These are phyloP conservation scores for Sugiyamaella sp. DNA, from an alignment of 1,139 yeast species.

Conservation along the genomic window DNA sequence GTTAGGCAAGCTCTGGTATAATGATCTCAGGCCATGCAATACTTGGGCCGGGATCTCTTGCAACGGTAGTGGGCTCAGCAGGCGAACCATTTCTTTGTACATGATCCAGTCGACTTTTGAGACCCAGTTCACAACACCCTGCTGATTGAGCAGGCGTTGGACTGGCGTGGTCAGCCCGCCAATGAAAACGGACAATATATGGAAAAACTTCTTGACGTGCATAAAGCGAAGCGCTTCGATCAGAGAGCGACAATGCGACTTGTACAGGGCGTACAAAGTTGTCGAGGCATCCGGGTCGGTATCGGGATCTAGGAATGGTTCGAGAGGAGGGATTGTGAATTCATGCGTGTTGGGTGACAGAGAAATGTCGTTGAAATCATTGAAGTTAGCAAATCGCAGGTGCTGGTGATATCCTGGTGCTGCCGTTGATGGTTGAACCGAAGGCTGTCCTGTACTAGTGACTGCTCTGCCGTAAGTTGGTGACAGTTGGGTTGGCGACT, in stretches of 20 bases:
- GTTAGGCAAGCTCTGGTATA: slow-evolving; percentile 39
- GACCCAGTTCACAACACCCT: slow-evolving; percentile 63
- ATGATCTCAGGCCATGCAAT: slow-evolving; percentile 42
- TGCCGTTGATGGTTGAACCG: slow-evolving; percentile 1
- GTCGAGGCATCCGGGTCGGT: slow-evolving; percentile 63
- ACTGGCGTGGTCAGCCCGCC: slow-evolving; percentile 68
- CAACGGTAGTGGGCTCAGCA: slow-evolving; percentile 67
- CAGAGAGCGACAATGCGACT: slow-evolving; percentile 61
- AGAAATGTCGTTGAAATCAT: slow-evolving; percentile 31
- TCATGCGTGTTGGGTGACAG: slow-evolving; percentile 30
- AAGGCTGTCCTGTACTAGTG: slow-evolving; percentile 4
- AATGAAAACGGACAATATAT: slow-evolving; percentile 57
- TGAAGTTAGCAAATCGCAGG: slow-evolving; percentile 23
- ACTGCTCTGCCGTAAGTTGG: slow-evolving; percentile 7
- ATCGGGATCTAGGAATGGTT: slow-evolving; percentile 49
- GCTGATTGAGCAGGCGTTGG: slow-evolving; percentile 57
- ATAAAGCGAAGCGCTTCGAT: slow-evolving; percentile 69
- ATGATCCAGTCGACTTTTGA: slow-evolving; percentile 63
- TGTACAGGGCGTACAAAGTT: slow-evolving; percentile 62
- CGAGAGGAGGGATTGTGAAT: slow-evolving; percentile 56
- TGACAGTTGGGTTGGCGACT: slow-evolving; percentile 12
- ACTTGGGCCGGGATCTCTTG: slow-evolving; percentile 64
- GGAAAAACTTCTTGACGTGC: slow-evolving; percentile 64
- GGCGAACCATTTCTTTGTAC: slow-evolving; percentile 61
- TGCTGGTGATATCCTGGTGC: slow-evolving; percentile 8